Evolutionary conservation across 805 yeast species (phyloP), one percentile per base, ranked within the genome.

Genomic region (Suhomyces pyralidae): DNA sequence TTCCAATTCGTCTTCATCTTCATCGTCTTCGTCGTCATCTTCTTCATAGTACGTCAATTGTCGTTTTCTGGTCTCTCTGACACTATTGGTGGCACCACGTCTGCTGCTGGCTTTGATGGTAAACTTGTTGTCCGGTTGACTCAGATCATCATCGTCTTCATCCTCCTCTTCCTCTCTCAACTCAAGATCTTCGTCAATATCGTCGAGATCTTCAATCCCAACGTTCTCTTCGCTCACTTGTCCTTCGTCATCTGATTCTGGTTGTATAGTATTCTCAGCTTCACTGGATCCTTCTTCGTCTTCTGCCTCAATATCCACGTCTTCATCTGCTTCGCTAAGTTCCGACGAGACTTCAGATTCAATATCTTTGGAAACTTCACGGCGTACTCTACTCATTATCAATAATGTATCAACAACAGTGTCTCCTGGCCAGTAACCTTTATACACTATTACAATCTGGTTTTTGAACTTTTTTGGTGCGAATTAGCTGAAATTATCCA

Each of bases 21-120:
- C 60, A 25, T 57, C 61, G 25, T 57, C 61, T 9, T 64, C 72
- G 20, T 63, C 65, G 8, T 62, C 57, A 28, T 69, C 74, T n/a
- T 67, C 73, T 43, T 70, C 77, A 52, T 72, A 73, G 52, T 66
- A 70, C 9, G 72, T 61, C 38, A 72, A 58, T 52, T 70, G 74
- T n/a, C 77, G 65, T 54, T 72, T 74, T 46, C 72, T 59, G 12
- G 67, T 56, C 46, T 66, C 71, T 48, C 77, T 51, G 17, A 43
- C 40, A 12, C 48, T 43, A 9, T 45, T 40, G 7, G 55, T n/a
- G 7, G 36, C 28, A n/a, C 17, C 32, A 24, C 48, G 22, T 28
- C 52, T 50, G 22, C 49, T 48, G 24, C 38, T 50, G 3, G 45
- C 52, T 32, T 47, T 40, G 32, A 48, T 51, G 38, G 48, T 51